phyloP scores from a whole-genome alignment of 305 asterid genomes.

The Solanum aculeatissimum region DNA sequence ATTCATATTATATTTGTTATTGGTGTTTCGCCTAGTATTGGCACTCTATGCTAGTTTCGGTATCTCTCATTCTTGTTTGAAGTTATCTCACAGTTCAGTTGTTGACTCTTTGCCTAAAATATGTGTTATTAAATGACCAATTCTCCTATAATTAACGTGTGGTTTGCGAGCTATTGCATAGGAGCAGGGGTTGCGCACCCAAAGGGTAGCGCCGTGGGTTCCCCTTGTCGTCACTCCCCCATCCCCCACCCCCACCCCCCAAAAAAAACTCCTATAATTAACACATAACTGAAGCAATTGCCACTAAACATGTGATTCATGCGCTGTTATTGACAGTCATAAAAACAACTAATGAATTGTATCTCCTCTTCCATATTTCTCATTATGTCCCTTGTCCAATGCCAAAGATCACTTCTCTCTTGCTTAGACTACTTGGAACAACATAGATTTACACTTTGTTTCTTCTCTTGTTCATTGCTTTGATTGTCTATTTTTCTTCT shows the following conservation, averaged over 20 bases:
- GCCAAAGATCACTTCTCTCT: not conserved
- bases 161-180: too few relatives aligned
- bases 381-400: not conserved
- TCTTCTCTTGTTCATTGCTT: not conserved
- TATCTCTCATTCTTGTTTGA: not conserved
- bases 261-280: not conserved
- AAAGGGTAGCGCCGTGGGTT: too few relatives aligned
- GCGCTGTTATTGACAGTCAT: not conserved
- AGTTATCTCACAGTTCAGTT: not conserved
- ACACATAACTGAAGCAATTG: not conserved
- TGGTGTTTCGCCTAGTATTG: not conserved
- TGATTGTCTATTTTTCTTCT: not conserved
- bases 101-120: not conserved
- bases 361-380: not conserved
- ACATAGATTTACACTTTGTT: not conserved
- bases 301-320: not conserved
- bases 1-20: not conserved
- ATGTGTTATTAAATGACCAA: not conserved
- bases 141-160: not conserved
- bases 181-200: too few relatives aligned
- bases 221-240: too few relatives aligned
- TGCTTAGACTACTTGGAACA: not conserved
- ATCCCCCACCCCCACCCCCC: too few relatives aligned
- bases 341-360: not conserved
- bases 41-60: not conserved